A percentile compares a stretch with the other conserved stretches of the same genome.
Evolutionary conservation across 345 rosid species (phyloP).

Genomic region (Ceriops decandra): DNA sequence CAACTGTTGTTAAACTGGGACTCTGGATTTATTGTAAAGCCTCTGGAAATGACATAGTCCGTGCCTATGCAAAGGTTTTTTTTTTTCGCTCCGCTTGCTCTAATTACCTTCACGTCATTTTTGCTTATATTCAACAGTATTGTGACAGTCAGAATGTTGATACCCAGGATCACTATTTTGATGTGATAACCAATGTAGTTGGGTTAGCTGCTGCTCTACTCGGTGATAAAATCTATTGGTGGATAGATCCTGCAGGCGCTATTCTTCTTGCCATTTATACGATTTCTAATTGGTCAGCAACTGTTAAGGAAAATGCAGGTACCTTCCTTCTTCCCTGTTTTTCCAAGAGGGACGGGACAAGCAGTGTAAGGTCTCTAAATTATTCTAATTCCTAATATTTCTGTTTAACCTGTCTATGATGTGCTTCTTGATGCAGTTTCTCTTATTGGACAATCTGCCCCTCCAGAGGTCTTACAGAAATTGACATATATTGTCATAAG

Average conservation of each 20-base stretch:
- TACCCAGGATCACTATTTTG: conserved; percentile 85
- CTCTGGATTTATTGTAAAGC: conserved; percentile 87
- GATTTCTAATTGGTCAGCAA: conserved; percentile 79
- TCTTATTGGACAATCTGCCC: conserved; percentile 83
- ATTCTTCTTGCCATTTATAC: conserved; percentile 78
- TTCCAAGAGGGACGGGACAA: not conserved
- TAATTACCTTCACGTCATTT: not conserved
- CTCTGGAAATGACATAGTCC: conserved; percentile 73
- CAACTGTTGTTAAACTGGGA: conserved; percentile 63
- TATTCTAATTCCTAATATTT: not conserved
- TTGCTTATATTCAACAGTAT: not conserved
- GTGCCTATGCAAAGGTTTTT: conserved; percentile 84
- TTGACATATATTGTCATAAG: conserved; percentile 66
- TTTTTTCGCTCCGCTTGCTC: not conserved
- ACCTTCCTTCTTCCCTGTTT: not conserved
- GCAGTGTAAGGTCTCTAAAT: not conserved
- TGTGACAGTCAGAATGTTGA: not conserved
- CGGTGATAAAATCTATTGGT: conserved; percentile 72
- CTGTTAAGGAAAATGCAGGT: conserved; percentile 94
- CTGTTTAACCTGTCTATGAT: not conserved
- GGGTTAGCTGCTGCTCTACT: conserved; percentile 81
- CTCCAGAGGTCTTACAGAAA: conserved; percentile 78
- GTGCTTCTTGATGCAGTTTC: conserved; percentile 47
- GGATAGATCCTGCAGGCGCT: conserved; percentile 92
- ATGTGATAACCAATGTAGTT: conserved; percentile 79